Evolutionary conservation across 148 eudicot genomes (phyloP).

Genomic region (Camellia granthamiana): DNA sequence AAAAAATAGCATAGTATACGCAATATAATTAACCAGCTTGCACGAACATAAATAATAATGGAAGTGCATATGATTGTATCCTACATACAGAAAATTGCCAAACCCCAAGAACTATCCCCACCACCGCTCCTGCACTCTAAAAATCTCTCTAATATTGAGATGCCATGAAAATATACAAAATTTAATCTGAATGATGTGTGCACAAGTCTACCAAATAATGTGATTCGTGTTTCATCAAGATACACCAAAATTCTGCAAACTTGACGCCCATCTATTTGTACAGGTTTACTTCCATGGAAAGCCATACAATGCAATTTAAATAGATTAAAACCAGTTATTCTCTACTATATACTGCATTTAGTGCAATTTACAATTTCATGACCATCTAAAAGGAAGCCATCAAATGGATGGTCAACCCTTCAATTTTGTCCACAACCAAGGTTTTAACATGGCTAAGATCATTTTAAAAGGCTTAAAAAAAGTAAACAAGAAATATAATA

Average conservation of each 20-base stretch:
- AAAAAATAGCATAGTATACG: neutral
- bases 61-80: neutral
- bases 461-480: neutral
- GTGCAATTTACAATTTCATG: neutral
- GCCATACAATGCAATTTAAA: neutral
- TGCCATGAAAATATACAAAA: neutral
- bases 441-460: neutral
- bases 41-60: neutral
- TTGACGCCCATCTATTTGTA: neutral
- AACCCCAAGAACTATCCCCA: neutral
- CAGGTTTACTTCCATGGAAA: neutral
- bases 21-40: neutral
- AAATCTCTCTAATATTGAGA: neutral
- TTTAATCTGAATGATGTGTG: too few species aligned
- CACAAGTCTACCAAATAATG: too few species aligned
- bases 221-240: neutral
- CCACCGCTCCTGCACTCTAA: neutral
- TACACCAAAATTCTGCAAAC: neutral
- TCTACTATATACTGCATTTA: neutral
- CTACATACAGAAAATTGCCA: neutral
- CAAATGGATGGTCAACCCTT: neutral
- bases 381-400: neutral
- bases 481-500: neutral
- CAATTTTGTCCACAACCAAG: neutral
- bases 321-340: neutral